A percentile compares a stretch with the other conserved stretches of the same genome.
phyloP scores from a whole-genome alignment of 225 moss, liverwort and hornwort species.

The Bryoerythrophyllum caledonicum region DNA sequence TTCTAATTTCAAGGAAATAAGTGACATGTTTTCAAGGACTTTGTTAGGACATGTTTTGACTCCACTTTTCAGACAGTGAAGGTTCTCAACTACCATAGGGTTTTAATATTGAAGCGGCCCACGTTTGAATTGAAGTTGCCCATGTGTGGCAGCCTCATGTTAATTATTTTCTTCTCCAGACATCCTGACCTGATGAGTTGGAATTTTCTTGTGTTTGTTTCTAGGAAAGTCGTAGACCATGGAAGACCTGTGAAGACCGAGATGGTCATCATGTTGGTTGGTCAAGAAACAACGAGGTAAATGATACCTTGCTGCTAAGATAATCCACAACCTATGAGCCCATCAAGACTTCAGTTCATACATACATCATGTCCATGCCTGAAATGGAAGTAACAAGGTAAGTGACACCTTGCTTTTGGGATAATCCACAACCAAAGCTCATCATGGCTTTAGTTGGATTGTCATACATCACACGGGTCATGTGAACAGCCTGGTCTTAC shows the following conservation, averaged over 20 bases:
- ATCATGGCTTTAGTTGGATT: not conserved
- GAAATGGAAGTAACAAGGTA: not conserved
- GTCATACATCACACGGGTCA: constrained; percentile 1
- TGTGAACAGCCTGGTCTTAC: not conserved
- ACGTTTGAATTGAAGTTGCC: too few species aligned
- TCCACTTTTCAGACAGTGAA: too few species aligned
- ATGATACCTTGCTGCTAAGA: not conserved
- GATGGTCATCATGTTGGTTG: not conserved
- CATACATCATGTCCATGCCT: not conserved
- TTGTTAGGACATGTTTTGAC: too few species aligned
- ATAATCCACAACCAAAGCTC: not conserved
- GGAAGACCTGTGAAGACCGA: not conserved
- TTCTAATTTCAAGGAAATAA: too few species aligned
- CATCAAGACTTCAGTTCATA: not conserved
- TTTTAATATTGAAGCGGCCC: too few species aligned
- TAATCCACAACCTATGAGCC: not conserved
- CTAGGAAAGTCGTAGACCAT: not conserved
- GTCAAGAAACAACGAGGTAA: not conserved
- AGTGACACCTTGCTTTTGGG: not conserved
- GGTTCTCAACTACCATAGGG: too few species aligned
- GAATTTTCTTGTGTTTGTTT: not conserved
- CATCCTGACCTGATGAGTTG: not conserved
- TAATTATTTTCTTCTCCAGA: too few species aligned
- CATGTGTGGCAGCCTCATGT: too few species aligned
- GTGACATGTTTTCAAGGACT: too few species aligned